Percentiles rank a stretch among this genome's conserved stretches.
phyloP scores from a whole-genome alignment of 1,284 basidiomycete species.

The Ustilago bromivora region DNA sequence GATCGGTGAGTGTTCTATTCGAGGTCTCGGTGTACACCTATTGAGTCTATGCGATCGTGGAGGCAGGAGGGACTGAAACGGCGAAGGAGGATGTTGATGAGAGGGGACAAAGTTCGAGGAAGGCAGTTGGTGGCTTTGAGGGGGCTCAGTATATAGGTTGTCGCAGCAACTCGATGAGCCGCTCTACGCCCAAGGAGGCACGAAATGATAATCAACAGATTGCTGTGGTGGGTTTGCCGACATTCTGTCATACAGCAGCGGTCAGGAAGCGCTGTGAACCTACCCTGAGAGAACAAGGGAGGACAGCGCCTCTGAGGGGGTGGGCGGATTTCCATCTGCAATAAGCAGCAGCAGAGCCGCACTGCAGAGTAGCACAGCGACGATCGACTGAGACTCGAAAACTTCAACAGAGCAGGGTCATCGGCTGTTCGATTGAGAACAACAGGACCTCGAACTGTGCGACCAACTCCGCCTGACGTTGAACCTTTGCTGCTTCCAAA shows the following conservation, averaged over 20 bases:
- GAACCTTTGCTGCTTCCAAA: neutral
- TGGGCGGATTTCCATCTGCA: neutral
- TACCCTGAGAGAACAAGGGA: neutral
- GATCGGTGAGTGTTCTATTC: neutral
- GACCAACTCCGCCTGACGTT: constrained; percentile 9
- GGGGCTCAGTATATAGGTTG: constrained; percentile 6
- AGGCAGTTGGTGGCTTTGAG: neutral
- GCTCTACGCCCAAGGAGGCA: neutral
- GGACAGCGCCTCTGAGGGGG: neutral
- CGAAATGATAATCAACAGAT: constrained; percentile 6
- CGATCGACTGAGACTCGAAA: constrained; percentile 11
- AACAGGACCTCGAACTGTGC: neutral
- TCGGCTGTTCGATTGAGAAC: constrained; percentile 3
- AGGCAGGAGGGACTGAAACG: neutral
- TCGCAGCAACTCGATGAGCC: neutral
- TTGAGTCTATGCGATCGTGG: neutral
- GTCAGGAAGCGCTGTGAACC: neutral
- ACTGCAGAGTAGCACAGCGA: constrained; percentile 5
- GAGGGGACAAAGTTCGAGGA: neutral
- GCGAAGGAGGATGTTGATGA: neutral
- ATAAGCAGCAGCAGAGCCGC: constrained; percentile 1
- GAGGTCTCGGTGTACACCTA: neutral
- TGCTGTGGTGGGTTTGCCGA: constrained; percentile 10
- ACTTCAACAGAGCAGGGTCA: neutral
- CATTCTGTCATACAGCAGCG: constrained; percentile 13